Evolutionary conservation across 2,329 filamentous ascomycete genomes (phyloP).

Genomic region (Calonectria montana): DNA sequence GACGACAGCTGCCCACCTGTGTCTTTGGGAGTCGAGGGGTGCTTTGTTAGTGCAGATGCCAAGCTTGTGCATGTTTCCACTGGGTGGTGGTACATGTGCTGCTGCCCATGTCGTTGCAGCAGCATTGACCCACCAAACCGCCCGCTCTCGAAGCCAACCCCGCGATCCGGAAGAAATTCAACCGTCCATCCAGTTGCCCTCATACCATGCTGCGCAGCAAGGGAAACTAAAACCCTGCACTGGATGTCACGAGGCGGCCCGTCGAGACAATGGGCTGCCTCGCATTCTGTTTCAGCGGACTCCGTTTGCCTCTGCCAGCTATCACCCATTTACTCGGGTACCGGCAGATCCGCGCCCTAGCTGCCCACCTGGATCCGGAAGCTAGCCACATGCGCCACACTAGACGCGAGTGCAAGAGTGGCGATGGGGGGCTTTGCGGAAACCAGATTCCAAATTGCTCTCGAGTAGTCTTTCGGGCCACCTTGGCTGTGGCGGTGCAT

Average conservation of each 20-base stretch:
- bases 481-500: slow-evolving; percentile 10
- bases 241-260: background rate
- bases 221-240: background rate
- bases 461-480: background rate
- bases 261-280: slow-evolving; percentile 14
- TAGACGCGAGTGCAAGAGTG: slow-evolving; percentile 15
- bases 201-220: background rate
- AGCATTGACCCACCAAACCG: background rate
- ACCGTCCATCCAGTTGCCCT: background rate
- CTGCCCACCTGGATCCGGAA: slow-evolving; percentile 1
- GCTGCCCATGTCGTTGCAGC: background rate
- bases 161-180: slow-evolving; percentile 8
- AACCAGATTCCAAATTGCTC: background rate
- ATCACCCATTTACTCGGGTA: background rate
- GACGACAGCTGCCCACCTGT: background rate
- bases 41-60: background rate
- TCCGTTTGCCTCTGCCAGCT: background rate
- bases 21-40: background rate
- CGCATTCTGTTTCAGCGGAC: slow-evolving; percentile 9
- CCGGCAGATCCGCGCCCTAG: slow-evolving; percentile 10
- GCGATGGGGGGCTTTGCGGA: background rate
- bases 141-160: background rate
- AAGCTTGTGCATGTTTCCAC: background rate
- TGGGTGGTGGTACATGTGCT: background rate
- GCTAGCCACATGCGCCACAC: slow-evolving; percentile 20